Percentiles rank a stretch among this genome's conserved stretches.
These are phyloP conservation scores for Aspergillus aculeatus DNA, from an alignment of 2,329 filamentous ascomycete genomes.

Conservation along the genomic window DNA sequence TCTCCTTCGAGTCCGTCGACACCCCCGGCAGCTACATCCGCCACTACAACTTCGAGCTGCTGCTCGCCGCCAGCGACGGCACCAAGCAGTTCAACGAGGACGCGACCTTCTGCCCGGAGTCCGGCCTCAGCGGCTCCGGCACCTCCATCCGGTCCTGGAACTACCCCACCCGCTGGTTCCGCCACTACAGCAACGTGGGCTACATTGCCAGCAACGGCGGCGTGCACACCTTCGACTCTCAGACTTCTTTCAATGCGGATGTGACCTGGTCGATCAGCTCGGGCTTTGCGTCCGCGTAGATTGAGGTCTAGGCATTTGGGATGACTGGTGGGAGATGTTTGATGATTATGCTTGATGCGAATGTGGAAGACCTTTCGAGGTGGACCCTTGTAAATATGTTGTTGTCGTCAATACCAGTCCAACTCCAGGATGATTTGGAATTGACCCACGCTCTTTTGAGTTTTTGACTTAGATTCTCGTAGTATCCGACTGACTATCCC, in stretches of 20 bases:
- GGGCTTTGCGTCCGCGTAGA: constrained; percentile 44
- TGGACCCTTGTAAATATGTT: neutral
- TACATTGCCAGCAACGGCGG: constrained; percentile 58
- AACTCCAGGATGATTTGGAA: too few species aligned
- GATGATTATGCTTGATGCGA: neutral
- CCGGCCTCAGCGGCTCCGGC: constrained; percentile 53
- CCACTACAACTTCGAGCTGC: constrained; percentile 55
- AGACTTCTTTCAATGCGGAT: constrained; percentile 53
- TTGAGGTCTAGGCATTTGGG: neutral
- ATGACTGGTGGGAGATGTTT: neutral
- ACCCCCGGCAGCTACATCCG: constrained; percentile 59
- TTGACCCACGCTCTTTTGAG: too few species aligned
- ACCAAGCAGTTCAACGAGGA: constrained; percentile 60
- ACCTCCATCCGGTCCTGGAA: constrained; percentile 58
- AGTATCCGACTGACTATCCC: too few species aligned
- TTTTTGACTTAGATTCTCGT: too few species aligned
- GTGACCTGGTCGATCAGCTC: constrained; percentile 51
- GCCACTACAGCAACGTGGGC: constrained; percentile 51
- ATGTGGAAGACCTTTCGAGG: too few species aligned
- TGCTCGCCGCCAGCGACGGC: constrained; percentile 53
- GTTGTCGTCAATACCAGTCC: neutral
- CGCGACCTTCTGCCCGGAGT: constrained; percentile 61
- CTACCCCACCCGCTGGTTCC: constrained; percentile 59
- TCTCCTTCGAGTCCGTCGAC: constrained; percentile 61
- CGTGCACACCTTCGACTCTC: constrained; percentile 54